These are phyloP conservation scores for Plantago major DNA, from an alignment of 257 asterid species.

Conservation along the genomic window DNA sequence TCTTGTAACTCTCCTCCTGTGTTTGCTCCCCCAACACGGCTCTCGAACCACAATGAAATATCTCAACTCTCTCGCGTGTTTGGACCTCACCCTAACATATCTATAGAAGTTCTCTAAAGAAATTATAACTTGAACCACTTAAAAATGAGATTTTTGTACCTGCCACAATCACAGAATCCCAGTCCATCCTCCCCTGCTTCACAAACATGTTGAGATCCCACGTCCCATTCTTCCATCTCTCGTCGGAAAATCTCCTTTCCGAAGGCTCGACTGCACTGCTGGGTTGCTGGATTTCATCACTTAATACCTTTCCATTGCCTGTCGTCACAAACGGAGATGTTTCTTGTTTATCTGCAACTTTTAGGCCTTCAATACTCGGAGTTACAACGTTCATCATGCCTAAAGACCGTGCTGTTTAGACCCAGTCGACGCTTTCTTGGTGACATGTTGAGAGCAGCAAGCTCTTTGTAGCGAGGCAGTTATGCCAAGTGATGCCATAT, in stretches of 20 bases:
- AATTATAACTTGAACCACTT: too few species aligned
- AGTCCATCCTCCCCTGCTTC: conserved; percentile 57
- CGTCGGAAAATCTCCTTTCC: conserved; percentile 32
- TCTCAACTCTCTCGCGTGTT: too few species aligned
- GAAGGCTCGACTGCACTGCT: conserved; percentile 18
- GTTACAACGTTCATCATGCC: conserved; percentile 27
- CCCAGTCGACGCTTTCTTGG: conserved; percentile 30
- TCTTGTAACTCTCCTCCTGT: too few species aligned
- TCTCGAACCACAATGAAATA: too few species aligned
- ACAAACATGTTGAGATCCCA: conserved; percentile 78
- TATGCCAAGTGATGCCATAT: conserved; percentile 57
- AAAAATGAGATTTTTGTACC: conserved; percentile 25
- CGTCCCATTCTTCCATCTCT: conserved; percentile 63
- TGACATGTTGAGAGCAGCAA: conserved; percentile 34
- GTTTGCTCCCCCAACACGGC: too few species aligned
- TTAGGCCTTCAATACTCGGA: conserved; percentile 34
- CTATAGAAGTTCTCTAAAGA: too few species aligned
- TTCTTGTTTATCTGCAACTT: conserved; percentile 19
- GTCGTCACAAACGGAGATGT: conserved; percentile 7
- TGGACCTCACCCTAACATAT: too few species aligned
- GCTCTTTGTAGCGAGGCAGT: conserved; percentile 37
- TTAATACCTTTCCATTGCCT: conserved; percentile 6
- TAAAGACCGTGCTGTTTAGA: conserved; percentile 22
- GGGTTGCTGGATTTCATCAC: conserved; percentile 13
- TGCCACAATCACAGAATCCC: conserved; percentile 64